Evolutionary conservation across 495 filamentous ascomycete species (phyloP).

Genomic region (Tetracladium marchalianum): DNA sequence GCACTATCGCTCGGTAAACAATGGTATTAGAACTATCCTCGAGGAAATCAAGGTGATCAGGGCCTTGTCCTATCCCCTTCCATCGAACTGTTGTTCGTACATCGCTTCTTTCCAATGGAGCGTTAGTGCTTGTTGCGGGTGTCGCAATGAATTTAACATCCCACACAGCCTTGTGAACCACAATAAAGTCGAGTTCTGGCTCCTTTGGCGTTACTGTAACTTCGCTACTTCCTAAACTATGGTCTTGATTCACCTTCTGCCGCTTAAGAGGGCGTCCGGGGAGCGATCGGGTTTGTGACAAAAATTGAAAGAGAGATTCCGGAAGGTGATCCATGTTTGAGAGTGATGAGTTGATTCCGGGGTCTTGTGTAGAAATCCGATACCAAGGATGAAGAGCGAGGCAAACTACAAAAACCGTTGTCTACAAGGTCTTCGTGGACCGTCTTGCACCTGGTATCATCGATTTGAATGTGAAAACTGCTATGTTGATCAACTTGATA

Average conservation of each 20-base stretch:
- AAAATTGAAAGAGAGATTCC: too few species aligned
- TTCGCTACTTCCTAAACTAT: neutral
- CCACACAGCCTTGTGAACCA: conserved; percentile 10
- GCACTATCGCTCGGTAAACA: conserved; percentile 1
- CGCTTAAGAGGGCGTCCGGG: conserved; percentile 14
- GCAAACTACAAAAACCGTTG: too few species aligned
- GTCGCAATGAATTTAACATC: conserved; percentile 7
- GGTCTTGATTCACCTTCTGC: conserved; percentile 5
- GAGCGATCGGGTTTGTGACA: too few species aligned
- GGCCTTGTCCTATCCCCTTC: neutral
- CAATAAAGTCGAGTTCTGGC: conserved; percentile 8
- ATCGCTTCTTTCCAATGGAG: neutral
- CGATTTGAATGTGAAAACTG: too few species aligned
- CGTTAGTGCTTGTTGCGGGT: conserved; percentile 2
- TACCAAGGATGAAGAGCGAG: too few species aligned
- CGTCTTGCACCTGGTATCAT: too few species aligned
- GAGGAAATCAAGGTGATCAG: conserved; percentile 9
- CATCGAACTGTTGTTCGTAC: conserved; percentile 4
- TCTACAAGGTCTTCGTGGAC: too few species aligned
- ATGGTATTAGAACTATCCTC: neutral
- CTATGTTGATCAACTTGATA: too few species aligned
- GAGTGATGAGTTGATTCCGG: too few species aligned
- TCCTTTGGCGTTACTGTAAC: neutral
- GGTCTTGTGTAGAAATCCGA: too few species aligned
- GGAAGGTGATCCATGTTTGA: too few species aligned